Conservation (phyloP, 768 basidiomycete species). For the Ephemerocybe angulata region DNA sequence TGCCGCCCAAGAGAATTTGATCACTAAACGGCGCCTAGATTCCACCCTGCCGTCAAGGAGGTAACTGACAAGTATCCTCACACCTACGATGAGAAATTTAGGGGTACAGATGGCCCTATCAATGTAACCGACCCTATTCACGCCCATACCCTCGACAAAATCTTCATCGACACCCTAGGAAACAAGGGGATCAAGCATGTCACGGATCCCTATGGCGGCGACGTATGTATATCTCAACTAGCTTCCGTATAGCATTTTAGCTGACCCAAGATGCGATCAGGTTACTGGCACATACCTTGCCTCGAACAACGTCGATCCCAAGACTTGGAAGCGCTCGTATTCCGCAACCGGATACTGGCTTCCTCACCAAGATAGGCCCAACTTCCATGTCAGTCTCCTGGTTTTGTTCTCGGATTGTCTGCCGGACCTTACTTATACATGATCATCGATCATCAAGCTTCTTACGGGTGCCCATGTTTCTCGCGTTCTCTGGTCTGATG, state of each 20-base stretch:
- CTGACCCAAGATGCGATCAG: constrained; percentile 12
- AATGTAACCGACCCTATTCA: constrained; percentile 26
- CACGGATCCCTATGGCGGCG: constrained; percentile 29
- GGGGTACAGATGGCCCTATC: constrained; percentile 26
- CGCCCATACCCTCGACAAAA: constrained; percentile 22
- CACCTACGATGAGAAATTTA: constrained; percentile 20
- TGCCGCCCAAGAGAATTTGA: neutral
- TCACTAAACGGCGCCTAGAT: constrained; percentile 15
- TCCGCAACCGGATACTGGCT: constrained; percentile 7
- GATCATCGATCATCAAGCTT: neutral
- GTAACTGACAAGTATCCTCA: constrained; percentile 24
- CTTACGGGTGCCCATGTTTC: constrained; percentile 11
- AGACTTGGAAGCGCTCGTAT: constrained; percentile 9
- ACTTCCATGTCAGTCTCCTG: constrained; percentile 10
- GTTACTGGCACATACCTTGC: constrained; percentile 15
- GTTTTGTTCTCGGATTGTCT: neutral
- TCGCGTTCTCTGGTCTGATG: constrained; percentile 5
- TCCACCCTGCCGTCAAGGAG: constrained; percentile 24
- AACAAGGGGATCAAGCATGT: constrained; percentile 22
- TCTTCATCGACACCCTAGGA: constrained; percentile 22
- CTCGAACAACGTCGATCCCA: constrained; percentile 9
- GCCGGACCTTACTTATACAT: neutral
- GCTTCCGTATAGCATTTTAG: neutral
- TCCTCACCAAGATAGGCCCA: constrained; percentile 11
- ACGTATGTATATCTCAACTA: constrained; percentile 15